Percentiles rank a stretch among this genome's conserved stretches.
phyloP scores from a whole-genome alignment of 176 grass and related monocot genomes.

The Paspalum vaginatum region DNA sequence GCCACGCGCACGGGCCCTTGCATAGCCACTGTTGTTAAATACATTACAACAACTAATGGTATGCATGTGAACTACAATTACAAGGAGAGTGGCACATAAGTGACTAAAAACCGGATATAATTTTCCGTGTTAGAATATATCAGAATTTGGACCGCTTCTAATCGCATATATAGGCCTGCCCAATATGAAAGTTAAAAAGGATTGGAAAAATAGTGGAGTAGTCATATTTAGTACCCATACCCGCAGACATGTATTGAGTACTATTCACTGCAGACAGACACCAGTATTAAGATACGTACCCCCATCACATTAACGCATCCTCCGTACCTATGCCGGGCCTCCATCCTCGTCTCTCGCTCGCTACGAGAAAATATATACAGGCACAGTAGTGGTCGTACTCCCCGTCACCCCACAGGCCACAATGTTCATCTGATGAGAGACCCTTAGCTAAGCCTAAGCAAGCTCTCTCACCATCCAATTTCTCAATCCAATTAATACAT shows the following conservation, averaged over 20 bases:
- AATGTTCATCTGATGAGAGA: conserved; percentile 8
- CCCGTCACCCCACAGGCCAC: background rate
- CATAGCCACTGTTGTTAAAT: too few species aligned
- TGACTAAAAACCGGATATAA: too few species aligned
- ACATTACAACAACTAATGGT: too few species aligned
- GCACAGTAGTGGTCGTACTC: background rate
- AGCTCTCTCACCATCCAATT: conserved; percentile 34
- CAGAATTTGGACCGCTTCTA: too few species aligned
- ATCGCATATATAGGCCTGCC: too few species aligned
- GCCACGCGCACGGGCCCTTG: too few species aligned
- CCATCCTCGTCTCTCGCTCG: background rate
- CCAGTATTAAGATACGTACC: conserved; percentile 28
- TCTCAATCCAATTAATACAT: conserved; percentile 58
- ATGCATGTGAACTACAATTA: too few species aligned
- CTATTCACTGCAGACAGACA: conserved; percentile 10
- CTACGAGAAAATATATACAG: background rate
- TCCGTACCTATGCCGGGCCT: conserved; percentile 19
- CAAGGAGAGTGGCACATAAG: too few species aligned
- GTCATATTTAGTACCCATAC: background rate
- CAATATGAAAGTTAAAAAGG: background rate
- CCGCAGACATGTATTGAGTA: conserved; percentile 27
- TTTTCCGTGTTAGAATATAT: too few species aligned
- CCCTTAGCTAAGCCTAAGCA: background rate
- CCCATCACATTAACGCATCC: conserved; percentile 19
- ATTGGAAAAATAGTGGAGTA: background rate